Conservation (phyloP, 2,329 filamentous ascomycete genomes). For the Cladobotryum protrusum region DNA sequence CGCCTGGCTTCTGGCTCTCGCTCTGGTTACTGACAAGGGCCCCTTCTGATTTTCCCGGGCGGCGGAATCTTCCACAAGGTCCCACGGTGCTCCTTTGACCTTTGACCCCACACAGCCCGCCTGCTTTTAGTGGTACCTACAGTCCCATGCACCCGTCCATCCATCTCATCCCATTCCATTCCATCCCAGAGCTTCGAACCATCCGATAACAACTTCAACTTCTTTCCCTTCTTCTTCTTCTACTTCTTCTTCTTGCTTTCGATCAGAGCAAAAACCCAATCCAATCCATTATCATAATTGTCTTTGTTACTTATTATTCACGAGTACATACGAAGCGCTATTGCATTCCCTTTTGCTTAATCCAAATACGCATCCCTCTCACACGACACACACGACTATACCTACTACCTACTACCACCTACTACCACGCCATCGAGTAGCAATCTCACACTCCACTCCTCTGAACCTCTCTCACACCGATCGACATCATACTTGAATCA, state of each 20-base stretch:
- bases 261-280: no score
- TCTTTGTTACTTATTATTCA: no score
- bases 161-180: no score
- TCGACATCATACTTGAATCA: conserved; percentile 36
- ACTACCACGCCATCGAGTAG: not conserved
- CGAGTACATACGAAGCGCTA: no score
- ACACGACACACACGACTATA: not conserved
- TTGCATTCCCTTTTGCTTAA: no score
- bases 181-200: conserved; percentile 9
- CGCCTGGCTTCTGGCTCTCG: no score
- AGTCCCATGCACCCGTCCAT: conserved; percentile 12
- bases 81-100: conserved; percentile 16
- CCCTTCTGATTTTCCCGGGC: not conserved
- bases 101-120: conserved; percentile 1
- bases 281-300: no score
- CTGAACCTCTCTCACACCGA: not conserved
- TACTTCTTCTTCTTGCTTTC: conserved; percentile 6
- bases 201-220: conserved; percentile 15
- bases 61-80: conserved; percentile 28
- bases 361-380: not conserved
- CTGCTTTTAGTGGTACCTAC: conserved; percentile 1
- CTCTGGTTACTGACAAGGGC: not conserved
- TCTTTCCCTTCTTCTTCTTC: conserved; percentile 11
- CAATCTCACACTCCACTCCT: not conserved
- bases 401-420: not conserved